Conservation (phyloP, 140 eudicot genomes). For the Erigeron philadelphicus region DNA sequence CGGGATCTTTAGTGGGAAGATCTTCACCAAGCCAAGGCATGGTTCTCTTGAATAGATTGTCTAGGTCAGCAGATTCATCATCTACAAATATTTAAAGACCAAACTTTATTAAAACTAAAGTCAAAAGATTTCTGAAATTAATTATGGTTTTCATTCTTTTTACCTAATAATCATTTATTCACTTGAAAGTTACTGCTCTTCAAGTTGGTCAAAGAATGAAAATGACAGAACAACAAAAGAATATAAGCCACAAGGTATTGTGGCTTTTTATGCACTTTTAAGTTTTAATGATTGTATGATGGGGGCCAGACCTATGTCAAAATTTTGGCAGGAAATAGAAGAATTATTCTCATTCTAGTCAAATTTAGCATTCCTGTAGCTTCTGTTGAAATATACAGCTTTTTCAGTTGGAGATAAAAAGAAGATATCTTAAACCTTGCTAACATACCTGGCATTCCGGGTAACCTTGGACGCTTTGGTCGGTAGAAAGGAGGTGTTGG, state of each 20-base stretch:
- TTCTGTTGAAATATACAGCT: background rate
- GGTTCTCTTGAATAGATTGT: conserved; percentile 63
- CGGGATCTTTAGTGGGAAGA: conserved; percentile 60
- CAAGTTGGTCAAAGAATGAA: conserved; percentile 27
- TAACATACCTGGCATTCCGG: conserved; percentile 81
- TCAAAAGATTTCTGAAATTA: conserved; percentile 11
- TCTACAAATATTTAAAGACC: conserved; percentile 35
- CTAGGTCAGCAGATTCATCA: conserved; percentile 63
- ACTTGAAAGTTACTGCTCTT: conserved; percentile 25
- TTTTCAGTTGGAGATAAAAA: conserved; percentile 7
- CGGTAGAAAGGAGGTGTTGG: conserved; percentile 79
- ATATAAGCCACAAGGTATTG: conserved; percentile 21
- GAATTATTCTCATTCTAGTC: conserved; percentile 10
- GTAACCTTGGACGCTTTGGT: conserved; percentile 72
- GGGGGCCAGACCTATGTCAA: conserved; percentile 19
- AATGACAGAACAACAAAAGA: conserved; percentile 21
- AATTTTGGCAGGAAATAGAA: conserved; percentile 1
- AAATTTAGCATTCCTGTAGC: conserved; percentile 7
- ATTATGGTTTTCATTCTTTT: conserved; percentile 13
- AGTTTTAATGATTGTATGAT: conserved; percentile 9
- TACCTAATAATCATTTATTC: conserved; percentile 25
- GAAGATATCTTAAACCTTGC: background rate
- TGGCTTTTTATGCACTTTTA: conserved; percentile 23
- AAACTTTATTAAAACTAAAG: conserved; percentile 1
- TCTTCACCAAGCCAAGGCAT: conserved; percentile 97